These are phyloP conservation scores for Cladosporium colombiae DNA, from an alignment of 2,329 filamentous ascomycete species.

Conservation along the genomic window DNA sequence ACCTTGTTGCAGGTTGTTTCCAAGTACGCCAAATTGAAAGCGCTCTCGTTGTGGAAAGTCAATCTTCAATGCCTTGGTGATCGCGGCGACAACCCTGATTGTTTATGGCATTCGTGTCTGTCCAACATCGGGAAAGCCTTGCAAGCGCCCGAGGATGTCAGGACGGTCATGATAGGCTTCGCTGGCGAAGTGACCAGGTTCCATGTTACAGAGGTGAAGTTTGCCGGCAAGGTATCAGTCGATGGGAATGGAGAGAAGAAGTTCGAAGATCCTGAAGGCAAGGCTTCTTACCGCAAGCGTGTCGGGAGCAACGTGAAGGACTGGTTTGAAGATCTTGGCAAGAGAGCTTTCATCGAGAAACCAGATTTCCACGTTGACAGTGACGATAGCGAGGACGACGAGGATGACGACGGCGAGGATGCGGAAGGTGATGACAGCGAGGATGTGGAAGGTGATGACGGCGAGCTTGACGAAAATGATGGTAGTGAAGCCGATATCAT, in stretches of 20 bases:
- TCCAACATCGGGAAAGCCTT: background rate
- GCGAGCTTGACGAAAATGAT: background rate
- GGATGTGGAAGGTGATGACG: constrained; percentile 1
- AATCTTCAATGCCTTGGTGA: background rate
- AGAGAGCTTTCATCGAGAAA: background rate
- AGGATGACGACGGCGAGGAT: background rate
- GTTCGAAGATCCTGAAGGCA: background rate
- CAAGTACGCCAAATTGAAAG: constrained; percentile 9
- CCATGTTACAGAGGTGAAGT: background rate
- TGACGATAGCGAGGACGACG: constrained; percentile 20
- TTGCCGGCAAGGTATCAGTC: background rate
- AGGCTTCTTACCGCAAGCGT: constrained; percentile 10
- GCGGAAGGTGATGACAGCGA: background rate
- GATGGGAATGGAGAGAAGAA: constrained; percentile 6
- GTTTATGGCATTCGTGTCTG: background rate
- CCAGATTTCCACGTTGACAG: background rate
- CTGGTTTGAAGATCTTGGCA: constrained; percentile 3
- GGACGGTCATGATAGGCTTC: background rate
- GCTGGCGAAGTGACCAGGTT: background rate
- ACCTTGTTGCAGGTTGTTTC: background rate
- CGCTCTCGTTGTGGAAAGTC: constrained; percentile 13
- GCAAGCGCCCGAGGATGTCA: background rate
- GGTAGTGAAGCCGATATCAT: background rate
- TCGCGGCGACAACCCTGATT: background rate
- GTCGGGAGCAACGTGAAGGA: constrained; percentile 7